A percentile compares a stretch with the other conserved stretches of the same genome.
Conservation (phyloP, 257 asterid genomes). For the Catharanthus roseus region DNA sequence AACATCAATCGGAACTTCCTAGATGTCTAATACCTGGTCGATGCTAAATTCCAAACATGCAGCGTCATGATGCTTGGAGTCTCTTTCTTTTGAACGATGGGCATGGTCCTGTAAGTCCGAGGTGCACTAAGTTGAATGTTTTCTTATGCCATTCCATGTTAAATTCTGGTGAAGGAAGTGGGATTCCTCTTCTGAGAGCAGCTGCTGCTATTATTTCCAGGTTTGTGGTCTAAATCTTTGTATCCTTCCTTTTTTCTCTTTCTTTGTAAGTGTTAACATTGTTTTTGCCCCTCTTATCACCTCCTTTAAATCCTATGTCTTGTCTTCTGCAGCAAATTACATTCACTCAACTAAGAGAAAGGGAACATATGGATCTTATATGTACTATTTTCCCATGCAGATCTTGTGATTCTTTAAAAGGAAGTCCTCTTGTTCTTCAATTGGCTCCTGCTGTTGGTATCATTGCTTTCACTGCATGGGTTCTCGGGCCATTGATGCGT, state of each 20-base stretch:
- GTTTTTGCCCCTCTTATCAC: background rate
- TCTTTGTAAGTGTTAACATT: background rate
- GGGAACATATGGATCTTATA: background rate
- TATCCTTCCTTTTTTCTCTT: background rate
- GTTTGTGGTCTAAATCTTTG: conserved; percentile 12
- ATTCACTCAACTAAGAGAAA: background rate
- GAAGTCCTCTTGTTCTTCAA: conserved; percentile 26
- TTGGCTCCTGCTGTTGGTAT: conserved; percentile 34
- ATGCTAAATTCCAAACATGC: conserved; percentile 13
- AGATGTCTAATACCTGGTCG: background rate
- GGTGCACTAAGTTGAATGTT: conserved; percentile 20
- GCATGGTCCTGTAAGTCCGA: conserved; percentile 16
- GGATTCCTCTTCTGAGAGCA: conserved; percentile 25
- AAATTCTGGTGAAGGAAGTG: conserved; percentile 33
- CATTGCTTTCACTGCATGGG: conserved; percentile 25
- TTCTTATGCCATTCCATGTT: conserved; percentile 31
- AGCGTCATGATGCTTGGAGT: conserved; percentile 36
- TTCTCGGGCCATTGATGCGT: conserved; percentile 22
- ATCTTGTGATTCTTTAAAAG: conserved; percentile 23
- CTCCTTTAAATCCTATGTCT: background rate
- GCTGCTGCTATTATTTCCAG: conserved; percentile 24
- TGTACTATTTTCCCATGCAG: conserved; percentile 14
- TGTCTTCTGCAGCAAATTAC: background rate
- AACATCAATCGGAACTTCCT: background rate
- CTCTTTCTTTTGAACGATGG: conserved; percentile 20